These are phyloP conservation scores for Yarrowia yakushimensis DNA, from an alignment of 805 yeast species.

Conservation along the genomic window DNA sequence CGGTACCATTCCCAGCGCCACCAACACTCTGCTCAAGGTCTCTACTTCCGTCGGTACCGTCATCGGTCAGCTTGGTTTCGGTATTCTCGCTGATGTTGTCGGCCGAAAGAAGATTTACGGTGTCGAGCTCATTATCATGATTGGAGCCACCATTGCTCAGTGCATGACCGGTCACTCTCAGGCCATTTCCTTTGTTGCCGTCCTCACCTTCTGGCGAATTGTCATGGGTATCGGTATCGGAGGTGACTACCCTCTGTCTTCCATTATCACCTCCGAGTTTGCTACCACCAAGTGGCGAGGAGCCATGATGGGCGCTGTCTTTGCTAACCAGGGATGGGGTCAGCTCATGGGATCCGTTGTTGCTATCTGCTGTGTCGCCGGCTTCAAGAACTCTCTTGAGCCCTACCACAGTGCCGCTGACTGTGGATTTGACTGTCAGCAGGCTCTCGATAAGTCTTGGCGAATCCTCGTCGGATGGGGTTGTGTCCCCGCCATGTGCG, in stretches of 20 bases:
- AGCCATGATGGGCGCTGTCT: slow-evolving; percentile 94
- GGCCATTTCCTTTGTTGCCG: slow-evolving; percentile 69
- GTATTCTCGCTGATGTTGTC: slow-evolving; percentile 71
- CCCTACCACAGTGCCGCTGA: slow-evolving; percentile 51
- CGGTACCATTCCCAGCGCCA: slow-evolving; percentile 61
- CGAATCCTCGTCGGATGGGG: slow-evolving; percentile 87
- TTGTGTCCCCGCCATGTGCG: slow-evolving; percentile 80
- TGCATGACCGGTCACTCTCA: slow-evolving; percentile 68
- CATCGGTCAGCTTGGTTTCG: slow-evolving; percentile 83
- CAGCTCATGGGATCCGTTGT: slow-evolving; percentile 86
- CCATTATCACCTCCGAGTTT: slow-evolving; percentile 90
- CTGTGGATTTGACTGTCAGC: slow-evolving; percentile 65
- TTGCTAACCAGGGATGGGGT: slow-evolving; percentile 97
- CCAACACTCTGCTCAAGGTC: slow-evolving; percentile 73
- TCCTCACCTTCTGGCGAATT: slow-evolving; percentile 74
- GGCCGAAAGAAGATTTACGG: slow-evolving; percentile 91
- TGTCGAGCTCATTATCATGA: slow-evolving; percentile 78
- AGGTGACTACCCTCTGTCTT: slow-evolving; percentile 93
- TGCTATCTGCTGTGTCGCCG: slow-evolving; percentile 71
- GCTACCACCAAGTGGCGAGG: slow-evolving; percentile 97
- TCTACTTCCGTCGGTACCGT: slow-evolving; percentile 94
- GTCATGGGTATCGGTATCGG: slow-evolving; percentile 95
- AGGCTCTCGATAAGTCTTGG: slow-evolving; percentile 92
- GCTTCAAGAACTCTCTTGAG: slow-evolving; percentile 61
- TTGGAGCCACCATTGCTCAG: slow-evolving; percentile 73